Base-by-base conservation (phyloP, 192 early-diverging fungal species). In the Pilaira anomala region DNA sequence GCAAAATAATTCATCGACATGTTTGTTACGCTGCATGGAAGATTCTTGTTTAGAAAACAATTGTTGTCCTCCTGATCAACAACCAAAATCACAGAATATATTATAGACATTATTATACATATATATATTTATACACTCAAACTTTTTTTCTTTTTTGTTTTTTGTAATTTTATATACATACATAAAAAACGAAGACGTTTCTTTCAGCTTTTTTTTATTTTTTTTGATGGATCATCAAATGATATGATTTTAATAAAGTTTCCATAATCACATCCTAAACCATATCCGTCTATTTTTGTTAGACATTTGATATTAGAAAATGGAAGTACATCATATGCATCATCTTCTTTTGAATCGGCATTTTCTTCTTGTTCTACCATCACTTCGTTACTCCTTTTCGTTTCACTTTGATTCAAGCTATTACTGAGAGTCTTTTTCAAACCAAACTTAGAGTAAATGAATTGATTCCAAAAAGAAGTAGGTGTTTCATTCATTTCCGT, bases 11-110 rank as follows among this genome's bases (percentile, higher is more conserved):
- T 58, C 56, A 14, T 21, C 39, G 2, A 44, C 60, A 21, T 76
- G 71, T 54, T 36, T 76, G 14, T 48, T 73, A 11, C 46, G 58
- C 4, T 74, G 75, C 42, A 44, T 54, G 3, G 68, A 72, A n/a
- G 64, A 71, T 28, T 49, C 63, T 28, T 78, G 77, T 69, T 51
- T 28, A 4, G 59, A 68, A 66, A 77, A 69, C n/a, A 19, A 59
- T 16, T 78, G 77, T 16, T 78, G 77, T 60, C 67, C 77, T 2
- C 36, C 36, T 21, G 40, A 41, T 25, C 29, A 42, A 36, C 13
- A 14, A 40, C 5, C 39, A 8, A n/a, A n/a, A n/a, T n/a, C n/a
- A n/a, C n/a, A n/a, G n/a, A n/a, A 12, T 8, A 12, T 40, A 40
- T 5, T 40, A 46, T 46, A 19, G 44, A 46, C 18, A 6, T 1